Conservation (phyloP, 768 basidiomycete species). For the Stropharia rugosoannulata region DNA sequence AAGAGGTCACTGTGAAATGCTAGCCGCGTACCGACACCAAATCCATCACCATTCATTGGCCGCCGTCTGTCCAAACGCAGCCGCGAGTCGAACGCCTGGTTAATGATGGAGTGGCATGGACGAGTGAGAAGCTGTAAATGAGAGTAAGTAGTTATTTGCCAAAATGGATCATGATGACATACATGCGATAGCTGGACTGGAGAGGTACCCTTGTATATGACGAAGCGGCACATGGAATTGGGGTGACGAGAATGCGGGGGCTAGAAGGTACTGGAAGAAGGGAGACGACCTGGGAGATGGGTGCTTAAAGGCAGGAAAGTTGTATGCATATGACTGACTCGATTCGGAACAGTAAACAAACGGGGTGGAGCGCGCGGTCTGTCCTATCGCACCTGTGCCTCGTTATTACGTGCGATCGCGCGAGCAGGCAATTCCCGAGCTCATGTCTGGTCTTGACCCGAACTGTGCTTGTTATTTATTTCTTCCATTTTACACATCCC, state of each 20-base stretch:
- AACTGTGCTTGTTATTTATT: neutral
- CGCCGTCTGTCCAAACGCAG: conserved; percentile 77
- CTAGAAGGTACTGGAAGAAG: neutral
- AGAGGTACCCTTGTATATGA: conserved; percentile 94
- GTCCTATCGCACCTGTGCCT: conserved; percentile 9
- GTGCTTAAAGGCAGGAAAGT: conserved; percentile 1
- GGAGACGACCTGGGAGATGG: conserved; percentile 1
- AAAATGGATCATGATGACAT: conserved; percentile 17
- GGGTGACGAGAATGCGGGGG: conserved; percentile 1
- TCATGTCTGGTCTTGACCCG: neutral
- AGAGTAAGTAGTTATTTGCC: conserved; percentile 1
- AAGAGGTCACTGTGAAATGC: neutral
- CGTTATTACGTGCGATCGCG: conserved; percentile 37
- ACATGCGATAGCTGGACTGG: conserved; percentile 92
- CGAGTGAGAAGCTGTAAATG: conserved; percentile 75
- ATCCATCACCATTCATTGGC: conserved; percentile 95
- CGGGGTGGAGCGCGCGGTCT: neutral
- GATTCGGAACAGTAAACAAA: neutral
- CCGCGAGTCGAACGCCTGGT: conserved; percentile 94
- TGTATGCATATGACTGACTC: conserved; percentile 4
- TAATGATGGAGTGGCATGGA: conserved; percentile 95
- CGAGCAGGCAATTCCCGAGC: conserved; percentile 17
- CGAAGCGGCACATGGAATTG: conserved; percentile 75
- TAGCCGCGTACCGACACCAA: conserved; percentile 77
- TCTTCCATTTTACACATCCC: neutral